Evolutionary conservation across 345 rosid genomes (phyloP).

Genomic region (Boechera stricta): DNA sequence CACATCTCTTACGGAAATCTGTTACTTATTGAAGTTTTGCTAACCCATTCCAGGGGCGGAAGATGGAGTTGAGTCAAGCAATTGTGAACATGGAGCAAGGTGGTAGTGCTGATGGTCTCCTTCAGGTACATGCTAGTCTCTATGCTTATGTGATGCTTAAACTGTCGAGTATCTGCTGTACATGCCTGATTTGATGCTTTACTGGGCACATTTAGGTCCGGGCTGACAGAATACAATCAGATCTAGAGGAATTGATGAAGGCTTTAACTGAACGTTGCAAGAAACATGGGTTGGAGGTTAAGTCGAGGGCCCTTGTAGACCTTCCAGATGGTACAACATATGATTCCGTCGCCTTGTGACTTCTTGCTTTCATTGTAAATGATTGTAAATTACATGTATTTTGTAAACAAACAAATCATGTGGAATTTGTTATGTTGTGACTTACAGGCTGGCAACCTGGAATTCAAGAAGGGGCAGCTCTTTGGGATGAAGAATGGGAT

Average conservation of each 20-base stretch:
- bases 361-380: slow-evolving; percentile 18
- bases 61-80: slow-evolving; percentile 84
- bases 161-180: slow-evolving; percentile 21
- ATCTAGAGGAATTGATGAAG: slow-evolving; percentile 90
- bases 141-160: slow-evolving; percentile 19
- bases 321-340: slow-evolving; percentile 79
- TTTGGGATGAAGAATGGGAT: slow-evolving; percentile 99
- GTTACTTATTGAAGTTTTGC: slow-evolving; percentile 30
- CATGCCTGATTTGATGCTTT: slow-evolving; percentile 29
- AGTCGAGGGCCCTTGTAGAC: slow-evolving; percentile 77
- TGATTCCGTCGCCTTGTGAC: slow-evolving; percentile 14
- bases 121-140: slow-evolving; percentile 66
- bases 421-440: slow-evolving; percentile 38
- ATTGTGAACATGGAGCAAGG: slow-evolving; percentile 88
- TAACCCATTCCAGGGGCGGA: slow-evolving; percentile 67
- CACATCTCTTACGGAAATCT: slow-evolving; percentile 2
- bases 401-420: slow-evolving; percentile 20
- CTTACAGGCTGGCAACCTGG: slow-evolving; percentile 97
- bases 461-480: slow-evolving; percentile 79
- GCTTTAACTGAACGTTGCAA: slow-evolving; percentile 78
- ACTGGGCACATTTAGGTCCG: slow-evolving; percentile 67
- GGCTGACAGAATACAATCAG: slow-evolving; percentile 94
- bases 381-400: slow-evolving; percentile 19
- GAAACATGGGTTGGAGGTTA: slow-evolving; percentile 82
- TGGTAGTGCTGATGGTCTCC: slow-evolving; percentile 95